Conservation (phyloP, 805 yeast species). For the Yarrowia sp. region DNA sequence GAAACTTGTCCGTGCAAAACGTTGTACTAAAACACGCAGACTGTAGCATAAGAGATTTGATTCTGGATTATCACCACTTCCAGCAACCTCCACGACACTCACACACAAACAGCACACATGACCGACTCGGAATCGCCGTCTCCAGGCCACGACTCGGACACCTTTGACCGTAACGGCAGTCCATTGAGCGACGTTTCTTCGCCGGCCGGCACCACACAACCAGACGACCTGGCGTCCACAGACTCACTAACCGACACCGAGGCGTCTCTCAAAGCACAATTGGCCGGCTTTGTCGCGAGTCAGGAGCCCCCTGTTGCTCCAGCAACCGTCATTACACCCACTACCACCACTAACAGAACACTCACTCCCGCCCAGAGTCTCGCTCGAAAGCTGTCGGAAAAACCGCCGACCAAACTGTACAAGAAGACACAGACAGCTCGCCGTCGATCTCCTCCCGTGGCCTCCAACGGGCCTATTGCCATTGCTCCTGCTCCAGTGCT, state of each 20-base stretch:
- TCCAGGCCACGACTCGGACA: slow-evolving; percentile 25
- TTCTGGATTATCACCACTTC: neutral
- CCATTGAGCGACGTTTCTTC: slow-evolving; percentile 17
- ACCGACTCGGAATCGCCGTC: slow-evolving; percentile 26
- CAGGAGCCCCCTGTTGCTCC: neutral
- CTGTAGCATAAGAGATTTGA: slow-evolving; percentile 7
- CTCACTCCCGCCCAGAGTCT: slow-evolving; percentile 21
- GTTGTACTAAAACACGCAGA: slow-evolving; percentile 26
- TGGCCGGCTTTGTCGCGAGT: slow-evolving; percentile 6
- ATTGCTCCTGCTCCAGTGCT: slow-evolving; percentile 23
- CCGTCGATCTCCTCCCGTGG: slow-evolving; percentile 19
- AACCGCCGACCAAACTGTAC: slow-evolving; percentile 22
- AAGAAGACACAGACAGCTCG: slow-evolving; percentile 17
- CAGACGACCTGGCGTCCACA: neutral
- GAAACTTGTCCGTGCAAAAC: slow-evolving; percentile 26
- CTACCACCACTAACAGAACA: neutral
- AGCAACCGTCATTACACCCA: neutral
- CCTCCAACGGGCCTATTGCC: slow-evolving; percentile 15
- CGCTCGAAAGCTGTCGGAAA: slow-evolving; percentile 21
- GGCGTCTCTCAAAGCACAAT: slow-evolving; percentile 22
- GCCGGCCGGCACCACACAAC: neutral
- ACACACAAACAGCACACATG: no score
- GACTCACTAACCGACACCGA: slow-evolving; percentile 13
- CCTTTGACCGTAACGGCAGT: slow-evolving; percentile 21
- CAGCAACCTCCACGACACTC: no score